Evolutionary conservation across 2,329 filamentous ascomycete genomes (phyloP).

Genomic region (Fusarium newnesense): DNA sequence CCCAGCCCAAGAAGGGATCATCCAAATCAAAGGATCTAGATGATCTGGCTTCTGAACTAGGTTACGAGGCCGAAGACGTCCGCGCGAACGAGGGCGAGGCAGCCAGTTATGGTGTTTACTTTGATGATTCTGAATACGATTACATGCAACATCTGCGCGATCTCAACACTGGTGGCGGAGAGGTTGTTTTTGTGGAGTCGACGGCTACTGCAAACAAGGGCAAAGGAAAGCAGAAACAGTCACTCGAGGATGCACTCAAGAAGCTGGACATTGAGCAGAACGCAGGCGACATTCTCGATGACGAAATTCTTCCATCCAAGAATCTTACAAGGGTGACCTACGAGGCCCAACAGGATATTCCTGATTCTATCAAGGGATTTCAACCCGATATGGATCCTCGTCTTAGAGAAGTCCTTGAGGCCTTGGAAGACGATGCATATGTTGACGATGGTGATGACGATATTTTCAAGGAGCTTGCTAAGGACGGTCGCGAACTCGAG

Average conservation of each 20-base stretch:
- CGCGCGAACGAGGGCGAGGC: slow-evolving; percentile 95
- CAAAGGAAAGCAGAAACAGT: slow-evolving; percentile 80
- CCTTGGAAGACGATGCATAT: slow-evolving; percentile 93
- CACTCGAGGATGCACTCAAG: slow-evolving; percentile 83
- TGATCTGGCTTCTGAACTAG: slow-evolving; percentile 82
- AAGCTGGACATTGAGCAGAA: slow-evolving; percentile 67
- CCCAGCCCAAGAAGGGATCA: slow-evolving; percentile 52
- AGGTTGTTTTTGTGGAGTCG: slow-evolving; percentile 86
- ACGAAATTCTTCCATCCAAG: slow-evolving; percentile 81
- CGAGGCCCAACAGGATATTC: slow-evolving; percentile 91
- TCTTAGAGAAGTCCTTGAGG: slow-evolving; percentile 89
- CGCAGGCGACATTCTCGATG: slow-evolving; percentile 71
- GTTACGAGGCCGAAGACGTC: slow-evolving; percentile 70
- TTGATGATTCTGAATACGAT: slow-evolving; percentile 94
- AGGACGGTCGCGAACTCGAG: slow-evolving; percentile 78
- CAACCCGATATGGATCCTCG: slow-evolving; percentile 98
- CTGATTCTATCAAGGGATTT: slow-evolving; percentile 91
- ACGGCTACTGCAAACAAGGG: slow-evolving; percentile 70
- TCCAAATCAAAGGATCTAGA: slow-evolving; percentile 72
- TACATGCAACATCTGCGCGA: slow-evolving; percentile 99
- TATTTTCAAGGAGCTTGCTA: slow-evolving; percentile 79
- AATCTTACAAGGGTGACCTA: slow-evolving; percentile 83
- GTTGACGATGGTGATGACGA: slow-evolving; percentile 91
- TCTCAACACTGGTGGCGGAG: slow-evolving; percentile 77
- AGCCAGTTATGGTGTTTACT: slow-evolving; percentile 92